Base-by-base conservation (phyloP, 495 filamentous ascomycete genomes). In the Penicillium egyptiacum region DNA sequence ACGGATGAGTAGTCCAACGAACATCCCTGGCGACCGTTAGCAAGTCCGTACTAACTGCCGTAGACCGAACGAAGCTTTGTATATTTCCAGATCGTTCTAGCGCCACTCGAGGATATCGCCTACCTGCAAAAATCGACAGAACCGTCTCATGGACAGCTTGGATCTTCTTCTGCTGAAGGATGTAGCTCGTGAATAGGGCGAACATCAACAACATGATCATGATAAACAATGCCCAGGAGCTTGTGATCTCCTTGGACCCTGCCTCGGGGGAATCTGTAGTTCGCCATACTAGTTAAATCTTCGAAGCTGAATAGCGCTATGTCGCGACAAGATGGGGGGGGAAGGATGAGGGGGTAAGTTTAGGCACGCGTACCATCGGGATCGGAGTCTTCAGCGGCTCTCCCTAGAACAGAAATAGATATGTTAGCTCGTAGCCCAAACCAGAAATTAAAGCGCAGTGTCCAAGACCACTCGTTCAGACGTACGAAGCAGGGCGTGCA, bases 71-170 rank as follows among this genome's bases (percentile, higher is more conserved):
- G 14, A 39, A 47, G 31, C 22, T 28, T 26, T 17, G 14, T 17
- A 19, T 35, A 44, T 46, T 16, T 23, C n/a, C 25, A 28, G 8
- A 7, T 42, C 3, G 1, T 0, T 4, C 20, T 19, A n/a, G 26
- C 26, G 9, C 17, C 5, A 1, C 23, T 41, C 33, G 25, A 17
- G 2, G 19, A 22, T 60, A 50, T 57, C n/a, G 57, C 86, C 31
- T 76, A 95, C 92, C 92, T 52, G 91, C 95, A 81, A 98, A 97
- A 65, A 98, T 98, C 23, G 92, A 96, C 33, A 98, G 82, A 53
- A 98, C 95, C 11, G 94, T 98, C 75, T 98, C 94, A 72, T 98
- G 94, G 23, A 98, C 88, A 46, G 94, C 94, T 68, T 96, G 92
- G 56, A 98, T 92, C 73, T 92, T 95, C 76, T 86, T 88, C 73